These are phyloP conservation scores for Nicotiana obtusifolia DNA, from an alignment of 257 asterid genomes.

Conservation along the genomic window DNA sequence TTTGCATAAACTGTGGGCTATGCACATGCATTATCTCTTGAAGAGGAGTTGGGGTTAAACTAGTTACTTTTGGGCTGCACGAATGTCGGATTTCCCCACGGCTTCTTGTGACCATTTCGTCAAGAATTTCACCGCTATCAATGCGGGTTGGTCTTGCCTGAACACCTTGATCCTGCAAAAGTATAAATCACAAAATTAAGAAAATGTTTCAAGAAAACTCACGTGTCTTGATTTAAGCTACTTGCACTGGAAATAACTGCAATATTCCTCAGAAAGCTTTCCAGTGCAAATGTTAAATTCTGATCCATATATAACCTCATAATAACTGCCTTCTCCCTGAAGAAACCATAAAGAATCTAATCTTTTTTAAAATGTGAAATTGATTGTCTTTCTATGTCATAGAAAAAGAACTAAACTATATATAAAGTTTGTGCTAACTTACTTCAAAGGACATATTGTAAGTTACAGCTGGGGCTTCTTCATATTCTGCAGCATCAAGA, in stretches of 20 bases:
- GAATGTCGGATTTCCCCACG: slow-evolving; percentile 75
- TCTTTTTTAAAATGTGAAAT: neutral
- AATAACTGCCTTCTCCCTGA: no score
- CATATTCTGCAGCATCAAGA: slow-evolving; percentile 90
- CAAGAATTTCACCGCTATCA: slow-evolving; percentile 58
- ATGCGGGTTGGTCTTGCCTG: slow-evolving; percentile 25
- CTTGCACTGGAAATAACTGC: neutral
- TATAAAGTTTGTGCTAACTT: slow-evolving; percentile 15
- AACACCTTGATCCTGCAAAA: slow-evolving; percentile 43
- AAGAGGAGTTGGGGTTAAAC: slow-evolving; percentile 50
- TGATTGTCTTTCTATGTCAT: neutral
- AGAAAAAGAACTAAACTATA: neutral
- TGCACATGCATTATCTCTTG: slow-evolving; percentile 36
- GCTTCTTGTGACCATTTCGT: slow-evolving; percentile 71
- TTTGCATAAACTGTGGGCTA: slow-evolving; percentile 41
- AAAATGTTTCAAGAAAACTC: neutral
- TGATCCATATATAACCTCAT: no score
- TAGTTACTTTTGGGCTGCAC: slow-evolving; percentile 61
- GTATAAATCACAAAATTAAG: neutral
- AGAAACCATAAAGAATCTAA: neutral
- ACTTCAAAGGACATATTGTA: slow-evolving; percentile 60
- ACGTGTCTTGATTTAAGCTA: neutral
- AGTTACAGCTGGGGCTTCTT: slow-evolving; percentile 70
- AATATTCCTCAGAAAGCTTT: no score
- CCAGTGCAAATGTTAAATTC: neutral